These are phyloP conservation scores for Linnemannia exigua DNA, from an alignment of 192 early-diverging fungal genomes.

Conservation along the genomic window DNA sequence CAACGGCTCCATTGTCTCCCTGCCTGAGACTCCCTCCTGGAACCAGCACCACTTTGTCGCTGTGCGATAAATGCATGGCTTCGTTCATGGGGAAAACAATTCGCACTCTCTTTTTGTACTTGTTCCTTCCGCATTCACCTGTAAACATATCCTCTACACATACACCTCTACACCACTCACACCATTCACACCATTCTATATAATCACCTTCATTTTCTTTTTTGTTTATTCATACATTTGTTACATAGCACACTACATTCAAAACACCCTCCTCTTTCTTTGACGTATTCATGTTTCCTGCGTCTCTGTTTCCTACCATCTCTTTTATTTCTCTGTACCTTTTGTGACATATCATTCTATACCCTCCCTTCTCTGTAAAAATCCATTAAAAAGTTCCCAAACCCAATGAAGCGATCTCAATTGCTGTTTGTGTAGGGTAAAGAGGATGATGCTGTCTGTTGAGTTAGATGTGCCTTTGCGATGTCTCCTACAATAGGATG, in stretches of 20 bases:
- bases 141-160: not conserved
- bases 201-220: not conserved
- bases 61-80: conserved; percentile 45
- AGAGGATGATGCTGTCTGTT: too few species aligned
- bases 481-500: too few species aligned
- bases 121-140: conserved; percentile 1
- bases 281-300: not conserved
- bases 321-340: not conserved
- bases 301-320: not conserved
- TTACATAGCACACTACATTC: not conserved
- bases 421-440: too few species aligned
- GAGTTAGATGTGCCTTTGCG: not conserved
- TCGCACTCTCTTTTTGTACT: not conserved
- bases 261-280: not conserved
- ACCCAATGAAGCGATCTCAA: not conserved
- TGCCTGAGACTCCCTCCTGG: conserved; percentile 43
- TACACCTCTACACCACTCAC: not conserved
- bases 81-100: not conserved
- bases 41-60: conserved; percentile 58
- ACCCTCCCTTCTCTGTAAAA: not conserved
- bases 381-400: not conserved
- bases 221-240: conserved; percentile 5
- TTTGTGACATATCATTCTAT: not conserved
- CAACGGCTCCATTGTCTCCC: conserved; percentile 46
- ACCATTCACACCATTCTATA: not conserved